A percentile compares a stretch with the other conserved stretches of the same genome.
Conservation (phyloP, 257 asterid species). For the Pogostemon cablin region DNA sequence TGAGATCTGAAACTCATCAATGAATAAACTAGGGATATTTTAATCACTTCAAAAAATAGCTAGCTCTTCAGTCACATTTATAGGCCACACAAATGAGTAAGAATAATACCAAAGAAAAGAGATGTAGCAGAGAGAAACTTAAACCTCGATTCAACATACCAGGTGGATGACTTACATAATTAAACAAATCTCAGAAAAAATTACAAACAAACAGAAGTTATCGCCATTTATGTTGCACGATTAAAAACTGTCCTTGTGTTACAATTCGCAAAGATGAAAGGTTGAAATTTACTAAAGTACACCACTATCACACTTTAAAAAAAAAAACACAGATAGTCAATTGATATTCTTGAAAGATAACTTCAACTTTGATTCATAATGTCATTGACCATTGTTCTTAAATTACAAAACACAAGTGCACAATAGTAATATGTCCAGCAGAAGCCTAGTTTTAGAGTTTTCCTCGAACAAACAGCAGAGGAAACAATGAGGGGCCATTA, state of each 20-base stretch:
- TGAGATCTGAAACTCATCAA: not conserved
- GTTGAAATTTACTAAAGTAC: not conserved
- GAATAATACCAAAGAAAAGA: not conserved
- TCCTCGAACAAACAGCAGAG: slow-evolving; percentile 1
- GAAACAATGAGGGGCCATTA: not conserved
- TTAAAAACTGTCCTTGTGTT: slow-evolving; percentile 1
- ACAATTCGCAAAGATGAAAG: slow-evolving; percentile 2
- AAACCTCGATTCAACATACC: slow-evolving; percentile 6
- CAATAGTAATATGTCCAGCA: not conserved
- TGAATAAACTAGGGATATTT: not conserved
- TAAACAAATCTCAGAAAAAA: not conserved
- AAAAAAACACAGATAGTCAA: not conserved
- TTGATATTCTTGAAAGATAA: slow-evolving; percentile 3
- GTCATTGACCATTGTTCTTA: not conserved
- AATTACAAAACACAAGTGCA: not conserved
- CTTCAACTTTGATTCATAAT: not conserved
- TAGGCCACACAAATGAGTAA: not conserved
- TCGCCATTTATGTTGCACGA: not conserved
- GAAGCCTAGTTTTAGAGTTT: slow-evolving; percentile 1
- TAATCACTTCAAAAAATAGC: not conserved
- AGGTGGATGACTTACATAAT: not conserved
- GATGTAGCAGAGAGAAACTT: not conserved
- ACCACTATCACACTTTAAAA: not conserved
- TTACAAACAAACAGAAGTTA: not conserved
- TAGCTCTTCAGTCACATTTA: slow-evolving; percentile 8